Base-by-base conservation (phyloP, 1,284 basidiomycete genomes). In the Ceratobasidium sp. region DNA sequence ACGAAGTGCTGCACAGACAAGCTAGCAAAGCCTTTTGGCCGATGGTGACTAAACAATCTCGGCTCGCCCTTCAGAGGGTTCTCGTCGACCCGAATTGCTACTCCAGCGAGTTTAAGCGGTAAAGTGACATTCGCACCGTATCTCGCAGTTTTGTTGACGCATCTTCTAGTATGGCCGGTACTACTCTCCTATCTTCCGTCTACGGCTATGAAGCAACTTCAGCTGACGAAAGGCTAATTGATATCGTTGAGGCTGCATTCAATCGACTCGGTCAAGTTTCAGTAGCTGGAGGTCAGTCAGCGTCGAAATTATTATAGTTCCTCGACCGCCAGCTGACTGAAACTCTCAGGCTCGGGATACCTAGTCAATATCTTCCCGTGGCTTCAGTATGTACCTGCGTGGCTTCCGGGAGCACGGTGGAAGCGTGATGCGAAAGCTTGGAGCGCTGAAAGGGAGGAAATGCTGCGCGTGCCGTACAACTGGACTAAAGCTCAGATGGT, bases 371-470 rank as follows among this genome's bases (percentile, higher is more conserved):
- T 29, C n/a, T 48, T 72, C 4, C 56, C 69, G 5, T 72, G 69
- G 69, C 45, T 76, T 15, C 75, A 75, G 48, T 71, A 60, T 31
- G 50, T 76, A 8, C 75, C 75, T 14, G 47, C 64, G n/a, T 76
- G 75, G 75, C 57, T 76, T n/a, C 75, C 75, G 5, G 71, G 71
- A 8, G 73, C 73, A 19, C 47, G 66, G 8, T 67, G 65, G 51
- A 76, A 75, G 44, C 47, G 54, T 8, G 59, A 62, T n/a, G 54
- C 64, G 0, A 45, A 41, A n/a, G 44, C 29, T 0, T 71, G 75
- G 73, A 54, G 63, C 1, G 31, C 24, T 22, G 64, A 59, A 22
- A 62, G 51, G 29, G 69, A 72, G 6, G 45, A 47, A 17, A 56
- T 72, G 45, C 17, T 62, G 11, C 48, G 60, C 47, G 29, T 41